Evolutionary conservation across 2,329 filamentous ascomycete species (phyloP).

Genomic region (Atkinsonella hypoxylon): DNA sequence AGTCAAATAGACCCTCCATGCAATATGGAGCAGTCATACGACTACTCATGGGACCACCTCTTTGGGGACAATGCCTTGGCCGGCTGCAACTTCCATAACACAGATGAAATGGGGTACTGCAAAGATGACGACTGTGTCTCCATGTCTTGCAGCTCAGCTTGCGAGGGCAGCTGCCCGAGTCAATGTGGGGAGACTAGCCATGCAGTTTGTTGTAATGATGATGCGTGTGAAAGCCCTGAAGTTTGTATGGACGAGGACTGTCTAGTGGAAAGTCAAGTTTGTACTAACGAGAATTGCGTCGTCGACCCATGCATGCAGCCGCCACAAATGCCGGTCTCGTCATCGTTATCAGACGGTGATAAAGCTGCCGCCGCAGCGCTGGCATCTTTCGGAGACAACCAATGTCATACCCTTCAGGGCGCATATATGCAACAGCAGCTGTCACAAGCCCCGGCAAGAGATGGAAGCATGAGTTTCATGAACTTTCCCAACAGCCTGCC

Average conservation of each 20-base stretch:
- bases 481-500: conserved; percentile 10
- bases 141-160: conserved; percentile 23
- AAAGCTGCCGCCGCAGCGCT: conserved; percentile 19
- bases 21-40: conserved; percentile 5
- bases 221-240: conserved; percentile 18
- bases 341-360: conserved; percentile 12
- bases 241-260: conserved; percentile 21
- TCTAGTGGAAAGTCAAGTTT: conserved; percentile 22
- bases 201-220: conserved; percentile 24
- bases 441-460: conserved; percentile 1
- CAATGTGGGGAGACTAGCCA: conserved; percentile 22
- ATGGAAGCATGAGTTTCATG: conserved; percentile 5
- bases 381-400: conserved; percentile 18
- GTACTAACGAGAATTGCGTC: conserved; percentile 23
- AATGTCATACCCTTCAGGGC: conserved; percentile 6
- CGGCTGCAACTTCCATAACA: conserved; percentile 1
- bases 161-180: conserved; percentile 22
- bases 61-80: conserved; percentile 8
- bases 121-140: conserved; percentile 20
- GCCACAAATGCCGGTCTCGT: not conserved
- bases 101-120: not conserved
- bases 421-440: conserved; percentile 8
- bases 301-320: conserved; percentile 10
- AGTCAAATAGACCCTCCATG: conserved; percentile 1
- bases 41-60: conserved; percentile 10